These are phyloP conservation scores for Corchorus olitorius DNA, from an alignment of 345 rosid species.

Conservation along the genomic window DNA sequence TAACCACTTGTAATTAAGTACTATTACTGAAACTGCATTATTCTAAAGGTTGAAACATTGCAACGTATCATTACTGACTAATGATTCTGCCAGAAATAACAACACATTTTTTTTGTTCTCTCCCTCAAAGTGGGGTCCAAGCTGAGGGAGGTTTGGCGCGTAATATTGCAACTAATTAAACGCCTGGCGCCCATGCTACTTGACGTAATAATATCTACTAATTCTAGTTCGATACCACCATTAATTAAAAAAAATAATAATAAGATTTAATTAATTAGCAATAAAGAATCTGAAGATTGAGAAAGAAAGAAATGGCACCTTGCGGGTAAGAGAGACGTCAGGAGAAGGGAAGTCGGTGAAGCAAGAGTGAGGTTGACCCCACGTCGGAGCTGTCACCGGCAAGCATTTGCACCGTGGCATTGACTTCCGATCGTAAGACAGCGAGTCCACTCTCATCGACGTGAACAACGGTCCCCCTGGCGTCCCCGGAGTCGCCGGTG, in stretches of 20 bases:
- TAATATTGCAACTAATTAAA: neutral
- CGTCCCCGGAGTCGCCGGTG: slow-evolving; percentile 93
- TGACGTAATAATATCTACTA: no score
- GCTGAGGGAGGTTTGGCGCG: neutral
- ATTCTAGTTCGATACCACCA: no score
- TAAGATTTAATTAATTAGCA: no score
- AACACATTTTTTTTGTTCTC: neutral
- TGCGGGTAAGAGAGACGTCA: slow-evolving; percentile 84
- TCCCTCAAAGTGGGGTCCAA: neutral
- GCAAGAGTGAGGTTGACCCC: slow-evolving; percentile 75
- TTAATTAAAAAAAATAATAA: no score
- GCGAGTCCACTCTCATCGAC: slow-evolving; percentile 73
- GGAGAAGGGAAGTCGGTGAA: slow-evolving; percentile 73
- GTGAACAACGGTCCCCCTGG: slow-evolving; percentile 91
- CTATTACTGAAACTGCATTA: neutral
- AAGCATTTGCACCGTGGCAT: slow-evolving; percentile 88
- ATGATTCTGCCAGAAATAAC: neutral
- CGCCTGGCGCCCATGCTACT: neutral
- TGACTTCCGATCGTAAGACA: slow-evolving; percentile 90
- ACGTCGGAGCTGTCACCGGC: slow-evolving; percentile 70
- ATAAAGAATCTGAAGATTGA: no score
- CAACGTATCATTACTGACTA: neutral
- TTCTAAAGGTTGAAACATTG: neutral
- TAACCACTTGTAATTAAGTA: no score
- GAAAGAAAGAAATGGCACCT: slow-evolving; percentile 45